Base-by-base conservation (phyloP, 2,329 filamentous ascomycete species). In the Ophiosphaerella korrae region DNA sequence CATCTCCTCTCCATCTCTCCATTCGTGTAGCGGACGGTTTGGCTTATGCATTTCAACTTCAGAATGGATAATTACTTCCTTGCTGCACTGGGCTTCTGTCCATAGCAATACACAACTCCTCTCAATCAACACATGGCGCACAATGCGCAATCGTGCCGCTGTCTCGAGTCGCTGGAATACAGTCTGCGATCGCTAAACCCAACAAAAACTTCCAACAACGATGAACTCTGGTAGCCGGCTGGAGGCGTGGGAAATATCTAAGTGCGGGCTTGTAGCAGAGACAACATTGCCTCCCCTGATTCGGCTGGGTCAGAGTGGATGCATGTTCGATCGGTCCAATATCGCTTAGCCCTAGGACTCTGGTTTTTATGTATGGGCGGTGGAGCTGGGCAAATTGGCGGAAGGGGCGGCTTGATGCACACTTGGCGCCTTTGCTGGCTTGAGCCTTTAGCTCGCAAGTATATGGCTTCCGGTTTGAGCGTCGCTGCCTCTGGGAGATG, bases 311-410 rank as follows among this genome's bases (percentile, higher is more conserved):
- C 52, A 48, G 41, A 24, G 42, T 18, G 21, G n/a, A 48, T 42
- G 42, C 33, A 43, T 59, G 53, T 53, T 51, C 53, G 66, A 70
- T 69, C 63, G 72, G 71, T 74, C 68, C 70, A 67, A 52, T n/a
- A 61, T 58, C 60, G 60, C 69, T 66, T 62, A 61, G 67, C 72
- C 71, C 70, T 74, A 62, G 72, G 69, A 74, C 72, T 72, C 62
- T 53, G 64, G 61, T 34, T 58, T 48, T 60, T 11, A 62, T 63
- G 62, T 53, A 53, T 64, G 49, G 53, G 57, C 52, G 59, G 44
- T 45, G 63, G 60, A 63, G 50, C 51, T 31, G 31, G 48, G 44
- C 38, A 53, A 48, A 55, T 51, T 35, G 45, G 48, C 42, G 56
- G 40, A 58, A 50, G 32, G 41, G 53, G 58, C 57, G 57, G 72